phyloP scores from a whole-genome alignment of 192 early-diverging fungal genomes.

The Phlyctochytrium planicorne region DNA sequence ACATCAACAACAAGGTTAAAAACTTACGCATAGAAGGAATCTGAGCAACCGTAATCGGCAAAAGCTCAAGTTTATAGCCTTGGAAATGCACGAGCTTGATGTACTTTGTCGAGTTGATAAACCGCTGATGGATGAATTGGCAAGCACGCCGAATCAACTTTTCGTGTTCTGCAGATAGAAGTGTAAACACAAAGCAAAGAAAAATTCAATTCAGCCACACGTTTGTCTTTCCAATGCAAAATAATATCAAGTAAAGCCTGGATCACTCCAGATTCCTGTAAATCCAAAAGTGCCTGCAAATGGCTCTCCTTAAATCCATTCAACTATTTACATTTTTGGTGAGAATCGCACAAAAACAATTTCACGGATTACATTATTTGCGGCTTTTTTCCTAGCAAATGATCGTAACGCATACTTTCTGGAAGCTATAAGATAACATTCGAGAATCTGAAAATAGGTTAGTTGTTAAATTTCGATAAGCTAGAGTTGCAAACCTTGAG shows the following conservation, averaged over 20 bases:
- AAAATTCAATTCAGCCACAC: too few species aligned
- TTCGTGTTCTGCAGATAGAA: background rate
- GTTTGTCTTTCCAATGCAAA: too few species aligned
- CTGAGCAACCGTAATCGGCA: conserved; percentile 20
- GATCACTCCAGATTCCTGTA: conserved; percentile 28
- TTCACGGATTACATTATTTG: conserved; percentile 1
- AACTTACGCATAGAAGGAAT: conserved; percentile 43
- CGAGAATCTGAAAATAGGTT: conserved; percentile 26
- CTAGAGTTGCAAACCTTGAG: conserved; percentile 14
- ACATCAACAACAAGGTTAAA: background rate
- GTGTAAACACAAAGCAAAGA: background rate
- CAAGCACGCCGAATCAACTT: conserved; percentile 4
- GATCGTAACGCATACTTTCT: conserved; percentile 9
- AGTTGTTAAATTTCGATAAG: background rate
- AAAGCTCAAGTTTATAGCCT: conserved; percentile 23
- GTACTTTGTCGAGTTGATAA: conserved; percentile 25
- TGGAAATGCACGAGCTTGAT: conserved; percentile 39
- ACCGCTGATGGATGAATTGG: conserved; percentile 38
- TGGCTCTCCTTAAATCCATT: conserved; percentile 17
- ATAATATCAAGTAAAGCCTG: conserved; percentile 24
- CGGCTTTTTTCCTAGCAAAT: conserved; percentile 13
- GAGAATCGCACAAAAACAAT: background rate
- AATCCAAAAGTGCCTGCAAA: conserved; percentile 22
- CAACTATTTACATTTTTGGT: background rate
- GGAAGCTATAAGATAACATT: conserved; percentile 24